Evolutionary conservation across 805 yeast genomes (phyloP), one percentile per base, ranked within the genome.

Genomic region (Candida piceae): DNA sequence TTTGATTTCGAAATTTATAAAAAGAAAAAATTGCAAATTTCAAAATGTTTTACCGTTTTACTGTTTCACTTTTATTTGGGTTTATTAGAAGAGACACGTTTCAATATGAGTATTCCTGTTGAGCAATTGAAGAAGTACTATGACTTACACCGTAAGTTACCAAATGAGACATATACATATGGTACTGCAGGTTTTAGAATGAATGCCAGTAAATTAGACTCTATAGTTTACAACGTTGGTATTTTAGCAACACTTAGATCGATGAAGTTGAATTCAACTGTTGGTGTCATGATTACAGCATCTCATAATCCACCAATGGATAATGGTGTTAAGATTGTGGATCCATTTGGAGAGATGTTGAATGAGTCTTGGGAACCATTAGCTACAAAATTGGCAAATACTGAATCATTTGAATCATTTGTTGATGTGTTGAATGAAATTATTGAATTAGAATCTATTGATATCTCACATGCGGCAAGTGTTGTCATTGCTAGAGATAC

Each of bases 131-230:
- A 41, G 30, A 5, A 29, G 16, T 29, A 31, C 4, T 51, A 41
- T 27, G 23, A 36, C 4, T 56, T 48, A 26, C 70, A 72, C 44
- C 70, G 70, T 20, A 76, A 74, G 38, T 77, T 80, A 1, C 55
- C 58, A n/a, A 58, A 49, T 17, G 49, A 41, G 24, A 38, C 42
- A 2, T 81, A 76, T 53, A 62, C 75, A 13, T 93, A 93, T 53
- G 98, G 98, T n/a, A 93, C 98, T 1, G 98, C 98, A 2, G 98
- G 98, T 7, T 93, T 93, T 64, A 75, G 98, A 41, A 80, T 80
- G 64, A 66, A 75, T 32, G 89, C 95, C 2, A 55, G 62, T 16
- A 60, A 70, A 13, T 64, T 90, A 46, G 95, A 86, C 55, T 80
- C 87, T 13, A 90, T 89, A 22, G 83, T 86, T 60, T 85, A 77